phyloP scores from a whole-genome alignment of 768 basidiomycete species.

The Multifurca ochricompacta region DNA sequence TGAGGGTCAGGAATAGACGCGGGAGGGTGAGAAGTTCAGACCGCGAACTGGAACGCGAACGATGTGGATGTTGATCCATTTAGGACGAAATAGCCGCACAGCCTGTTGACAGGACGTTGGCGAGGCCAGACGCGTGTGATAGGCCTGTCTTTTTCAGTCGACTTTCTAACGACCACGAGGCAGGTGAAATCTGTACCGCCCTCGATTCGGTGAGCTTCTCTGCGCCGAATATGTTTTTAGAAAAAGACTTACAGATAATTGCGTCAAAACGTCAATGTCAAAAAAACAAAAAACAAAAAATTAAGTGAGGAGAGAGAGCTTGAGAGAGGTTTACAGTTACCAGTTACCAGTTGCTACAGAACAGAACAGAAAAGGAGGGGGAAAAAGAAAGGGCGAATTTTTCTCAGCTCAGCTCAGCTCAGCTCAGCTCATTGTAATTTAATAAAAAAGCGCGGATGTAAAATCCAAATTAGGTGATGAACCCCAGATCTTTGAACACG shows the following conservation, averaged over 20 bases:
- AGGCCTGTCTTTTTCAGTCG: conserved; percentile 12
- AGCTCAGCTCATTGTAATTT: no score
- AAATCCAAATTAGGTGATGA: conserved; percentile 3
- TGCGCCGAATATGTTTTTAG: no score
- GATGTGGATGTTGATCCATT: conserved; percentile 17
- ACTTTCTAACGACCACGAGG: conserved; percentile 16
- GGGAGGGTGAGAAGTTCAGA: conserved; percentile 8
- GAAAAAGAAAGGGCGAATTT: no score
- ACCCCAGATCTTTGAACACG: conserved; percentile 16
- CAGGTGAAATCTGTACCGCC: not conserved
- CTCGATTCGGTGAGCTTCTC: conserved; percentile 2
- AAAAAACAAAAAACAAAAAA: not conserved
- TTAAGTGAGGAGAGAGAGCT: not conserved
- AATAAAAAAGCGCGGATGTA: not conserved
- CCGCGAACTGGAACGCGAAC: conserved; percentile 17
- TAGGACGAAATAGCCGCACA: conserved; percentile 3
- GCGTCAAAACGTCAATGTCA: not conserved
- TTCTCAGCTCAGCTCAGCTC: no score
- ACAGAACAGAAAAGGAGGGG: not conserved
- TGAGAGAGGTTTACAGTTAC: no score
- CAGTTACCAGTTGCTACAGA: no score
- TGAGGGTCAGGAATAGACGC: conserved; percentile 5
- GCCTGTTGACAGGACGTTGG: conserved; percentile 11
- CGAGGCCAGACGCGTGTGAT: conserved; percentile 12
- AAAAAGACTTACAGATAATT: no score